These are phyloP conservation scores for Benincasa hispida DNA, from an alignment of 306 rosid genomes.

Conservation along the genomic window DNA sequence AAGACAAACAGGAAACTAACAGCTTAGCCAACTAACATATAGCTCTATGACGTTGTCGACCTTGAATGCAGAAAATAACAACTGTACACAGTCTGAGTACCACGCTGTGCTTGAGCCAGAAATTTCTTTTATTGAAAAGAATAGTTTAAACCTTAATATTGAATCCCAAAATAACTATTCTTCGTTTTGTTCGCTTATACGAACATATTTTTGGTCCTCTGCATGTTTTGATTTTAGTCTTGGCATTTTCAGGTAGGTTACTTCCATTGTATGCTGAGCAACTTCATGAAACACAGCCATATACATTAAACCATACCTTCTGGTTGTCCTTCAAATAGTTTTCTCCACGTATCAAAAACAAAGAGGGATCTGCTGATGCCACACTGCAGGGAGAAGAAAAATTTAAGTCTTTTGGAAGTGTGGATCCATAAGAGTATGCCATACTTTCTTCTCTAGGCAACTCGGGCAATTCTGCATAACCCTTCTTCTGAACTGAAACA, in stretches of 20 bases:
- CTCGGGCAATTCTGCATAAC: constrained; percentile 50
- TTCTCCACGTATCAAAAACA: constrained; percentile 67
- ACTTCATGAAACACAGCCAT: neutral
- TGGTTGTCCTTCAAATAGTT: constrained; percentile 43
- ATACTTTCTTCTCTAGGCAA: constrained; percentile 28
- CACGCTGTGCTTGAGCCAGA: neutral
- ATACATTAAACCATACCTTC: constrained; percentile 35
- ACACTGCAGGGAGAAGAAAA: constrained; percentile 49
- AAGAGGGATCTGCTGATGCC: constrained; percentile 71
- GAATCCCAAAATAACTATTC: neutral
- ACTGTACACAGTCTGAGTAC: neutral
- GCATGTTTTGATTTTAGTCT: neutral
- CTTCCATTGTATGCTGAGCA: neutral
- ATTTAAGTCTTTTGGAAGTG: constrained; percentile 55
- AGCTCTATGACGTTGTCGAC: neutral
- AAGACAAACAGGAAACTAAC: neutral
- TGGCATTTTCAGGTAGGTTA: neutral
- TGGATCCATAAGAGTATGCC: constrained; percentile 43
- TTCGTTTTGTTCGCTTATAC: too few species aligned
- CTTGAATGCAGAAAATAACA: neutral
- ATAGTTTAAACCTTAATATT: neutral
- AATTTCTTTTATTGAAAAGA: neutral
- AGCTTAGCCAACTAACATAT: neutral
- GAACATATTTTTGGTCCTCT: neutral
- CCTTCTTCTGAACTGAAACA: constrained; percentile 66